phyloP scores from a whole-genome alignment of 768 basidiomycete genomes.

The Boletus tomentosulus region DNA sequence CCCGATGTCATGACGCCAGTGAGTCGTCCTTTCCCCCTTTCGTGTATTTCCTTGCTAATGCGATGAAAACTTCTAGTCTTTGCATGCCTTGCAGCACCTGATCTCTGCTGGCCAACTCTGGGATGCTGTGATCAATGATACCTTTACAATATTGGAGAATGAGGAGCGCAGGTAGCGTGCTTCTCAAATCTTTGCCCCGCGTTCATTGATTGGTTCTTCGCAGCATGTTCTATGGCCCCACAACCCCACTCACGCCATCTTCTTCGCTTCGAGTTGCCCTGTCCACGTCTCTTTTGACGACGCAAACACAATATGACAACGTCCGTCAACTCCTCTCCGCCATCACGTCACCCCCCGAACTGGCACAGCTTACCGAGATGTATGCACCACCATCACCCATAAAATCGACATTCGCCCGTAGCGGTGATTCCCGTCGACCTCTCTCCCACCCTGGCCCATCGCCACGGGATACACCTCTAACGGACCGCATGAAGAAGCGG shows the following conservation, averaged over 20 bases:
- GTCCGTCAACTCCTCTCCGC: constrained; percentile 76
- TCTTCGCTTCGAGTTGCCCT: constrained; percentile 59
- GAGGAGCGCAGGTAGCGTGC: constrained; percentile 61
- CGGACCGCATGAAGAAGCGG: constrained; percentile 44
- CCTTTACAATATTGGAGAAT: constrained; percentile 58
- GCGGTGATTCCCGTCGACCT: constrained; percentile 35
- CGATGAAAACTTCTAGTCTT: constrained; percentile 42
- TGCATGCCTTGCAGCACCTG: constrained; percentile 63
- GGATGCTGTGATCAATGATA: constrained; percentile 72
- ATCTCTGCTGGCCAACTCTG: constrained; percentile 64
- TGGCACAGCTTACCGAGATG: constrained; percentile 83
- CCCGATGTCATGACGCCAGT: constrained; percentile 53
- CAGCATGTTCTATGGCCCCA: constrained; percentile 38
- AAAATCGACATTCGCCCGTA: constrained; percentile 22
- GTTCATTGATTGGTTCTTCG: constrained; percentile 6
- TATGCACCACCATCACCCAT: constrained; percentile 75
- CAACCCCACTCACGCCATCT: constrained; percentile 32
- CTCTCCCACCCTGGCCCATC: constrained; percentile 40
- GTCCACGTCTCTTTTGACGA: constrained; percentile 68
- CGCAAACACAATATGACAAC: constrained; percentile 77
- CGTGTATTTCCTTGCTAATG: neutral
- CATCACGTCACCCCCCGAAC: constrained; percentile 63
- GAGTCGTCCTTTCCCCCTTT: constrained; percentile 24
- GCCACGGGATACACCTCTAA: constrained; percentile 12
- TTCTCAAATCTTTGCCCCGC: neutral